Percentiles rank a stretch among this genome's conserved stretches.
Evolutionary conservation across 495 filamentous ascomycete species (phyloP).

Genomic region (Penicillium silybi): DNA sequence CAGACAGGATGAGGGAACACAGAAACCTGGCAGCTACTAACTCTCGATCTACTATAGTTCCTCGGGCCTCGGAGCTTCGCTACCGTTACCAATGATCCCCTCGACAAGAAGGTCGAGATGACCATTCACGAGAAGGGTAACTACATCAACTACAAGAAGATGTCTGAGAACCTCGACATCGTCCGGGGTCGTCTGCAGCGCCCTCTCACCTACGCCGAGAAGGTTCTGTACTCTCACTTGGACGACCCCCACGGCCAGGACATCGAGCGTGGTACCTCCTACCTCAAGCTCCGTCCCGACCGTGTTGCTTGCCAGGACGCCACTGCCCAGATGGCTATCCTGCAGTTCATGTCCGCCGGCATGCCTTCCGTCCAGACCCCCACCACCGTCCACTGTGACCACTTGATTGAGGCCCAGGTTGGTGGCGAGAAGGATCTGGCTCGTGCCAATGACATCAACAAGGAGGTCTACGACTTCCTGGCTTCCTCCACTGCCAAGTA

Average conservation of each 20-base stretch:
- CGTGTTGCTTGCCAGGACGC: constrained; percentile 99
- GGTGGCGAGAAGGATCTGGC: constrained; percentile 94
- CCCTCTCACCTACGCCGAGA: constrained; percentile 94
- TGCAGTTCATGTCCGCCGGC: constrained; percentile 99
- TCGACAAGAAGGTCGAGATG: constrained; percentile 79
- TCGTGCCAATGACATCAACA: constrained; percentile 90
- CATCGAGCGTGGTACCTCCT: constrained; percentile 90
- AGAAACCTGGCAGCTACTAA: constrained; percentile 13
- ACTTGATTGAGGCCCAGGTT: constrained; percentile 97
- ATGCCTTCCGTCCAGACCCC: constrained; percentile 93
- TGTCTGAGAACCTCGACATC: constrained; percentile 93
- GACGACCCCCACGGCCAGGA: constrained; percentile 96
- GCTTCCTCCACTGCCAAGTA: constrained; percentile 94
- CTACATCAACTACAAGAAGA: constrained; percentile 88
- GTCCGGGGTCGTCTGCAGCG: constrained; percentile 85
- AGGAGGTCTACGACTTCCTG: constrained; percentile 99
- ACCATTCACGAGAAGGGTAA: constrained; percentile 74
- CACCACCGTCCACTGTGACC: constrained; percentile 97
- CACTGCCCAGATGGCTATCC: constrained; percentile 98
- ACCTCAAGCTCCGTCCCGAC: constrained; percentile 93
- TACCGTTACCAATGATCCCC: constrained; percentile 58
- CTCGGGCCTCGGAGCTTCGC: constrained; percentile 54
- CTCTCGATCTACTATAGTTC: constrained; percentile 30
- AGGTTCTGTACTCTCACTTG: constrained; percentile 97
- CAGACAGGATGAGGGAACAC: neutral